Base-by-base conservation (phyloP, 192 early-diverging fungal species). In the Obelidium mucronatum region DNA sequence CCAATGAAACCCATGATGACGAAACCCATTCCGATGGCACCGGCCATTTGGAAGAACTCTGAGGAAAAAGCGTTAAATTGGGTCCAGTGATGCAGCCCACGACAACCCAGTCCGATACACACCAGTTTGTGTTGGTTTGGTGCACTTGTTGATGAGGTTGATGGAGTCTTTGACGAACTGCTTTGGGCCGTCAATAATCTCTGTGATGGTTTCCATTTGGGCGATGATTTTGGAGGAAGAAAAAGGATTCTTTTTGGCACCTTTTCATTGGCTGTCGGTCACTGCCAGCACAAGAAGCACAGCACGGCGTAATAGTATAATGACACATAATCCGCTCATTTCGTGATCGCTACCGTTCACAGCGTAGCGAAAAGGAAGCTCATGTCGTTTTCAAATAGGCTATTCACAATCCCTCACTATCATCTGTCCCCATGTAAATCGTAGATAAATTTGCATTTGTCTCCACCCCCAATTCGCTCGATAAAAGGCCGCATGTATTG, bases 41-140 rank as follows among this genome's bases (percentile, higher is more conserved):
- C 89, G 44, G 95, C 92, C 80, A 99, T 97, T 82, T 96, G 90
- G 40, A 94, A 76, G 85, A 97, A 98, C 86, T 99, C 98, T 96
- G 77, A 55, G 42, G 3, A 37, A 15, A 28, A 19, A 40, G 34
- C 11, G n/a, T n/a, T n/a, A n/a, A n/a, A 42, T 42, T 42, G 40
- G 13, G 34, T n/a, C 64, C 60, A 17, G 3, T 17, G 59, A 3
- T 61, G 59, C 24, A 34, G 30, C 17, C 11, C 31, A 40, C 17
- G 3, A 19, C 34, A 39, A 66, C 15, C 37, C 31, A 59, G 31
- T 48, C 44, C 44, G 11, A 73, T 26, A 48, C 71, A 33, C 85
- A 96, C 94, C 94, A 88, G 86, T 91, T 80, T 89, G 86, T 90
- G 95, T 95, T 68, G 98, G 98, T 89, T 99, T 99, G 74, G 94